Percentiles rank a stretch among this genome's conserved stretches.
Evolutionary conservation across 2,329 filamentous ascomycete genomes (phyloP).

Genomic region (Penicillium sp.): DNA sequence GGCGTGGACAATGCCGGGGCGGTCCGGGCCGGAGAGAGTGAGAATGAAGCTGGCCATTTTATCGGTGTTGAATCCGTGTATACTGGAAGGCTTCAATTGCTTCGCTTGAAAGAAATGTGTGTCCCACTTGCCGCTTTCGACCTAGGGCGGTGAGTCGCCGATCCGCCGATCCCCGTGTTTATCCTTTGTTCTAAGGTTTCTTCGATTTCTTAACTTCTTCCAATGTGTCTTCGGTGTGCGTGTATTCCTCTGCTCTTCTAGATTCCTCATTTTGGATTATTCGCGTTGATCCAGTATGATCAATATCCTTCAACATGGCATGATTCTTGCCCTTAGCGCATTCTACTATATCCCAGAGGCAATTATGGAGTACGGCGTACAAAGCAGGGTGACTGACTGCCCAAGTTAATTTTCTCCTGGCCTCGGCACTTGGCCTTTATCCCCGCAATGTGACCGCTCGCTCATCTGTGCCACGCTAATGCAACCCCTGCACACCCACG

Average conservation of each 20-base stretch:
- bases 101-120: not conserved
- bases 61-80: slow-evolving; percentile 30
- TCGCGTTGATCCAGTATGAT: too few species aligned
- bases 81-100: not conserved
- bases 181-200: too few species aligned
- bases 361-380: not conserved
- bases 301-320: too few species aligned
- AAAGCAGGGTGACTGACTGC: too few species aligned
- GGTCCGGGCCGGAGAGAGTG: slow-evolving; percentile 81
- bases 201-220: too few species aligned
- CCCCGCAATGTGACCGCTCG: not conserved
- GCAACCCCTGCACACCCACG: not conserved
- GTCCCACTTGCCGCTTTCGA: slow-evolving; percentile 5
- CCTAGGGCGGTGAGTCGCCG: too few species aligned
- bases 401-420: not conserved
- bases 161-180: too few species aligned
- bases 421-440: not conserved
- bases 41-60: slow-evolving; percentile 65
- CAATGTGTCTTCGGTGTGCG: too few species aligned
- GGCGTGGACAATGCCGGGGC: slow-evolving; percentile 80
- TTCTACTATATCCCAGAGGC: not conserved
- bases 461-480: slow-evolving; percentile 1
- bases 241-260: too few species aligned
- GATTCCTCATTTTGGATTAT: too few species aligned
- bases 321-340: not conserved